phyloP scores from a whole-genome alignment of 805 yeast species.

The Clavispora phyllophila region DNA sequence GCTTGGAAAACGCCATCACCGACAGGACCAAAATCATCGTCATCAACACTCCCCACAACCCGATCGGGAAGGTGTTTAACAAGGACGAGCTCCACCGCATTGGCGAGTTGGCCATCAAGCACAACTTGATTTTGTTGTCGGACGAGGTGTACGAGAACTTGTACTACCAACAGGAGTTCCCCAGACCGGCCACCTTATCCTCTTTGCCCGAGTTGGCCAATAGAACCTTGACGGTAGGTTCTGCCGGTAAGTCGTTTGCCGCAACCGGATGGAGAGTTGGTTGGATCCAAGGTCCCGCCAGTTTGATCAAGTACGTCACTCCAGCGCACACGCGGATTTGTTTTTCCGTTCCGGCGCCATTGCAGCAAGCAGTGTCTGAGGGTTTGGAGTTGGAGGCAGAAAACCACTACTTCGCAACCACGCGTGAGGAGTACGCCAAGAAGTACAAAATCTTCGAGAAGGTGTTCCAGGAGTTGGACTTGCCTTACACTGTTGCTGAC shows the following conservation, averaged over 20 bases:
- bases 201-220: constrained; percentile 64
- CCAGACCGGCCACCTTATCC: constrained; percentile 76
- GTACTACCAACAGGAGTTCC: constrained; percentile 62
- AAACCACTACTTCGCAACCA: constrained; percentile 62
- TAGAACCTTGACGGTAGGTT: constrained; percentile 85
- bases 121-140: constrained; percentile 76
- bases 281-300: constrained; percentile 87
- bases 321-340: constrained; percentile 94
- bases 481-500: constrained; percentile 87
- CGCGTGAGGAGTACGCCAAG: constrained; percentile 59
- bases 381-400: constrained; percentile 61
- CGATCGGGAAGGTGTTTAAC: constrained; percentile 86
- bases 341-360: constrained; percentile 84
- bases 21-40: constrained; percentile 80
- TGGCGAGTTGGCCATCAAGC: constrained; percentile 79
- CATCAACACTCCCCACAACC: constrained; percentile 93
- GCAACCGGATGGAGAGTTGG: constrained; percentile 99
- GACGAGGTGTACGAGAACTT: constrained; percentile 96
- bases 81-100: constrained; percentile 66
- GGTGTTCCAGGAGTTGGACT: constrained; percentile 78
- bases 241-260: constrained; percentile 98
- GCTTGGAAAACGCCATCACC: constrained; percentile 66
- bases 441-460: constrained; percentile 71
- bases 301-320: constrained; percentile 71
- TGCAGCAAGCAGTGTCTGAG: constrained; percentile 86